Evolutionary conservation across 129 eudicot genomes (phyloP).

Genomic region (Helianthus tuberosus): DNA sequence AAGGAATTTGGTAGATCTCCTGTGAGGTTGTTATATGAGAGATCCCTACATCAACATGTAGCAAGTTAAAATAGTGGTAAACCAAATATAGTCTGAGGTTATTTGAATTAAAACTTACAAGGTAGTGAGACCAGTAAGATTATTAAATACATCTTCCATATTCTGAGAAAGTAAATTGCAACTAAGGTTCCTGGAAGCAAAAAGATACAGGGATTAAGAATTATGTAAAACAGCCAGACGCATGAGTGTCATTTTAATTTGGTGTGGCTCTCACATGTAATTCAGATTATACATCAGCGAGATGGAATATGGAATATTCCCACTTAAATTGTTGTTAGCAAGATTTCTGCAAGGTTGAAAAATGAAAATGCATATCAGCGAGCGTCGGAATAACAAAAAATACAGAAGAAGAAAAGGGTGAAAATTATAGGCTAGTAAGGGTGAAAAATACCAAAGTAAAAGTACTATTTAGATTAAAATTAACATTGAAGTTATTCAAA

Average conservation of each 20-base stretch:
- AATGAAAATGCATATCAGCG: not conserved
- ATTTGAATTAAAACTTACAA: slow-evolving; percentile 42
- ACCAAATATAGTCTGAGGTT: not conserved
- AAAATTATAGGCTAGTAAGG: no score
- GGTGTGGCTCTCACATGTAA: slow-evolving; percentile 61
- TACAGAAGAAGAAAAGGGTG: no score
- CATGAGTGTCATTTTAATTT: no score
- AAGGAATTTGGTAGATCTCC: slow-evolving; percentile 93
- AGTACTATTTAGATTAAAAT: no score
- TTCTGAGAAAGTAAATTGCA: slow-evolving; percentile 64
- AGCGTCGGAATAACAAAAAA: not conserved
- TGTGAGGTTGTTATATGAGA: slow-evolving; percentile 76
- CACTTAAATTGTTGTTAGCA: slow-evolving; percentile 82
- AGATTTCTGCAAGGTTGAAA: slow-evolving; percentile 66
- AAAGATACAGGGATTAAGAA: slow-evolving; percentile 12
- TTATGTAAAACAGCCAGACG: not conserved
- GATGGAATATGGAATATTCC: slow-evolving; percentile 84
- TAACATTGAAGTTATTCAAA: no score
- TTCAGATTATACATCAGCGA: slow-evolving; percentile 60
- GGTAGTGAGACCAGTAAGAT: slow-evolving; percentile 69
- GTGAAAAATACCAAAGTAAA: no score
- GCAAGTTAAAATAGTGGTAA: slow-evolving; percentile 8
- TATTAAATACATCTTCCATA: slow-evolving; percentile 72
- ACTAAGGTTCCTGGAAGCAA: slow-evolving; percentile 72
- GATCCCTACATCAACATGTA: slow-evolving; percentile 64